Base-by-base conservation (phyloP, 306 rosid genomes). In the Ormosia emarginata region DNA sequence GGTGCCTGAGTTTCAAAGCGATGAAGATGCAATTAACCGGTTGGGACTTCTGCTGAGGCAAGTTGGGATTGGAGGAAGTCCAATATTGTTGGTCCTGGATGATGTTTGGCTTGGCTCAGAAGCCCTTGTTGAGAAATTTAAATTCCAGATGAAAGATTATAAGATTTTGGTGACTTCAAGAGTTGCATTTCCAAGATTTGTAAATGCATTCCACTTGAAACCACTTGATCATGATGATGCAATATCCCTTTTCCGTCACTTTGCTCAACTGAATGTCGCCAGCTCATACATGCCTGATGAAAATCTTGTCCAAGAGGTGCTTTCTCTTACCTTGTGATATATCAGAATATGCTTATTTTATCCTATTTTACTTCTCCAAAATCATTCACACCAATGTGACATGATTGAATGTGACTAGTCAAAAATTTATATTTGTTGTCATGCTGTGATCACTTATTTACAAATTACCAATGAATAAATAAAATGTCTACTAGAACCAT, bases 81-180 rank as follows among this genome's bases (percentile, higher is more conserved):
- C 85, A 29, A 36, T 83, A 37, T 55, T 92, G 85, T 55, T 90
- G 86, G 89, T 92, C 59, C 66, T 92, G 44, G 97, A 92, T 80
- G 94, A 89, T 86, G 93, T 92, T 72, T 89, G 94, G 93, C 73
- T 56, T 8, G 87, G 75, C 13, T 81, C 94, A 52, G 88, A 80
- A 76, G 13, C 36, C 67, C 84, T 91, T 66, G 75, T 86, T 65
- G 88, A 86, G 6, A 85, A 75, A 18, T 82, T 91, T 6, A 36
- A 43, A 30, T 84, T 86, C 11, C 29, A 76, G 30, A 17, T 83
- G 15, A 40, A 87, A 41, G 30, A 64, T 62, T 87, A 78, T 81
- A 93, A 91, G 82, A 72, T 91, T 72, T 55, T 93, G 86, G 95
- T 90, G 63, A 90, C 95, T 53, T 90, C 95, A 49, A 82, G 92